A percentile compares a stretch with the other conserved stretches of the same genome.
Conservation (phyloP, 129 eudicot species). For the Chrysanthemum seticuspe region DNA sequence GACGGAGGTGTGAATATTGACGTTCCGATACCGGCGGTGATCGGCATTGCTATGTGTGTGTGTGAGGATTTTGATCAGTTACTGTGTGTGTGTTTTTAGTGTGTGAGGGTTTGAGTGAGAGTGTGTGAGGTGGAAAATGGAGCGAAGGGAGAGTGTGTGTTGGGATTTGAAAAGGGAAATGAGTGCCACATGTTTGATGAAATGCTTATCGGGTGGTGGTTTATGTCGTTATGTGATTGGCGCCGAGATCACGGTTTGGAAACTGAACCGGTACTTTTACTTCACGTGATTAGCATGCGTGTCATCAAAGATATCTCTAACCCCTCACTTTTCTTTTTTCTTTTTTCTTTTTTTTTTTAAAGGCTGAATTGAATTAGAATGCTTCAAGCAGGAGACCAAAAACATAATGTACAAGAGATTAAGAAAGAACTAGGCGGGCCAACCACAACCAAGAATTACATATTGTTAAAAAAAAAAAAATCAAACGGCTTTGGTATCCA, state of each 20-base stretch:
- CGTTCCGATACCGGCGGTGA: slow-evolving; percentile 23
- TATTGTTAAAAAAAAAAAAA: too few relatives aligned
- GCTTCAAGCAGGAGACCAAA: too few relatives aligned
- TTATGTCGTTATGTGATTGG: slow-evolving; percentile 30
- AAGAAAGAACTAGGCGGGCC: too few relatives aligned
- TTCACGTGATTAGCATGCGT: slow-evolving; percentile 36
- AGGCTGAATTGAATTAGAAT: too few relatives aligned
- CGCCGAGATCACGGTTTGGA: slow-evolving; percentile 37
- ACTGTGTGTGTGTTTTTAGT: background rate
- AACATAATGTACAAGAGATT: too few relatives aligned
- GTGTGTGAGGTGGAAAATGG: slow-evolving; percentile 15
- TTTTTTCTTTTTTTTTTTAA: too few relatives aligned
- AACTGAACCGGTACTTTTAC: slow-evolving; percentile 1
- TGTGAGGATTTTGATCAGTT: background rate
- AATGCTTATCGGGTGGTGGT: slow-evolving; percentile 30
- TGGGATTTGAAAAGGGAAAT: slow-evolving; percentile 25
- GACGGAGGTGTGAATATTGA: slow-evolving; percentile 21
- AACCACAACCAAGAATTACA: too few relatives aligned
- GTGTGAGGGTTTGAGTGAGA: background rate
- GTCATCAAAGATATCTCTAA: background rate
- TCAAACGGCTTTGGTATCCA: too few relatives aligned
- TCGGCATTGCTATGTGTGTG: slow-evolving; percentile 24
- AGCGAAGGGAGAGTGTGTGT: slow-evolving; percentile 17
- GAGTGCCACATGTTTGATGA: slow-evolving; percentile 40
- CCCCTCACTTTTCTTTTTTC: too few relatives aligned